phyloP scores from a whole-genome alignment of 2,329 filamentous ascomycete species.

The Fusarium oxysporum region DNA sequence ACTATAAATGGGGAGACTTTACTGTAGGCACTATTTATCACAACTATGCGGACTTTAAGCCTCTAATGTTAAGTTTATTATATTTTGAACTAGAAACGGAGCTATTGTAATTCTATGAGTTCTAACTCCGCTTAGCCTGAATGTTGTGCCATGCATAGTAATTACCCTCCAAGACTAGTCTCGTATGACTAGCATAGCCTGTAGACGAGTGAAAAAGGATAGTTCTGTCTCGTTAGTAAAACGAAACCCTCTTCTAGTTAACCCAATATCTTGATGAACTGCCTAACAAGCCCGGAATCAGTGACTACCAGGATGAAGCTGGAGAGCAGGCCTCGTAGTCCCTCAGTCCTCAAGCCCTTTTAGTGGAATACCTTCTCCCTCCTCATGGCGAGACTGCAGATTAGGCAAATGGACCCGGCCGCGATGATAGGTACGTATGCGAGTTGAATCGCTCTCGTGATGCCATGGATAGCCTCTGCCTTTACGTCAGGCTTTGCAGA shows the following conservation, averaged over 20 bases:
- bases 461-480: constrained; percentile 11
- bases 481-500: neutral
- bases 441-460: constrained; percentile 11
- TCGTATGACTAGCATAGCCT: neutral
- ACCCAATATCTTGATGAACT: fast-evolving
- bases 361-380: constrained; percentile 13
- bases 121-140: neutral
- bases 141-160: neutral
- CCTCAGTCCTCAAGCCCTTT: no score
- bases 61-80: neutral
- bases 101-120: neutral
- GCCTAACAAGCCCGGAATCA: fast-evolving
- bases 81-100: no score
- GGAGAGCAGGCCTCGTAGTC: no score
- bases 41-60: no score
- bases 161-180: neutral
- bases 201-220: neutral
- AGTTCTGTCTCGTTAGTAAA: no score
- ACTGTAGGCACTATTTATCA: fast-evolving
- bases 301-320: no score
- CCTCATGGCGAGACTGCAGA: constrained; percentile 2
- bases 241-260: no score
- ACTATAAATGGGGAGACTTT: neutral
- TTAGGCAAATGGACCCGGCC: constrained; percentile 9
- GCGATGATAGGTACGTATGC: constrained; percentile 23